A percentile compares a stretch with the other conserved stretches of the same genome.
Conservation (phyloP, 2,329 filamentous ascomycete genomes). For the Trichoderma sp. region DNA sequence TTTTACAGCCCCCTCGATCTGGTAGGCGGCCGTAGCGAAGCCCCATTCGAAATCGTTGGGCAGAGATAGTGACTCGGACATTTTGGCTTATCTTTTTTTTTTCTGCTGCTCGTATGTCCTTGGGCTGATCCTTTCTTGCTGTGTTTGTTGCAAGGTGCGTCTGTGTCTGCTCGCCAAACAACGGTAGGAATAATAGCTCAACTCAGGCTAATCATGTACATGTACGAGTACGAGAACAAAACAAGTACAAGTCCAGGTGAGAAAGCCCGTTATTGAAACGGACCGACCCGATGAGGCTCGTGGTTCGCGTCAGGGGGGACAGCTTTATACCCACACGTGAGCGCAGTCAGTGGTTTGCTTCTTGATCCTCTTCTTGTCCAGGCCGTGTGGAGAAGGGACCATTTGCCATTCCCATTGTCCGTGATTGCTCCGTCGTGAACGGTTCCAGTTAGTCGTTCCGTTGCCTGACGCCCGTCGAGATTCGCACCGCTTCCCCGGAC, state of each 20-base stretch:
- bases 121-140: neutral
- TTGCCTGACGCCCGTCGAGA: neutral
- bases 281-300: constrained; percentile 16
- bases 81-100: constrained; percentile 3
- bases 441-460: neutral
- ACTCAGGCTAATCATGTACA: constrained; percentile 14
- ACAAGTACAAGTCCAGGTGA: neutral
- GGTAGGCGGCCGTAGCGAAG: constrained; percentile 43
- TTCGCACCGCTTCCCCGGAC: neutral
- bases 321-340: constrained; percentile 9
- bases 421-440: neutral
- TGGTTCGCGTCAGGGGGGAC: neutral
- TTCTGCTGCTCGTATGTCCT: neutral
- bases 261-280: constrained; percentile 14
- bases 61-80: constrained; percentile 25
- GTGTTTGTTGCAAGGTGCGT: constrained; percentile 7
- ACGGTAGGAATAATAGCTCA: constrained; percentile 9
- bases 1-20: constrained; percentile 44
- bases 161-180: neutral
- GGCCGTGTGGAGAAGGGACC: neutral
- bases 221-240: neutral
- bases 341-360: neutral
- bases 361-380: neutral
- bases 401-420: neutral
- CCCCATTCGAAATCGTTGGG: constrained; percentile 40